Percentiles rank a stretch among this genome's conserved stretches.
phyloP scores from a whole-genome alignment of 2,329 filamentous ascomycete genomes.

The Beauveria sp. region DNA sequence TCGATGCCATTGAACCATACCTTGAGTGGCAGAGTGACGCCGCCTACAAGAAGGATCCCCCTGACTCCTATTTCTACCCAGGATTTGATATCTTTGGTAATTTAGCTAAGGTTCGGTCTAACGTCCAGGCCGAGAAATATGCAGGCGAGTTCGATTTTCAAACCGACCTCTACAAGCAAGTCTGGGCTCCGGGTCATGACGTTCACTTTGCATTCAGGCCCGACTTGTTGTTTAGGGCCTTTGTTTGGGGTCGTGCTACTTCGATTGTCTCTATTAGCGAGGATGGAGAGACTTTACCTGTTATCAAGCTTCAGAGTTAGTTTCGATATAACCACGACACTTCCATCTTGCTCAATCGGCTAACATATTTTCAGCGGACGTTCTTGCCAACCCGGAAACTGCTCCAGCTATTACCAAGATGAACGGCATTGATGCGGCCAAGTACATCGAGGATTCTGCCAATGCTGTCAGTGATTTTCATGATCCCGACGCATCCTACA shows the following conservation, averaged over 20 bases:
- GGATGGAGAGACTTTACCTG: slow-evolving; percentile 13
- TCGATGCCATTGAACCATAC: slow-evolving; percentile 33
- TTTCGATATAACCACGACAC: background rate
- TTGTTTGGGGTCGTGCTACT: slow-evolving; percentile 35
- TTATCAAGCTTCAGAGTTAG: slow-evolving; percentile 18
- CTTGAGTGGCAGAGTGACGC: slow-evolving; percentile 41
- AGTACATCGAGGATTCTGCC: slow-evolving; percentile 17
- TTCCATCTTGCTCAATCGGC: background rate
- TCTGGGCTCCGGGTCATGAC: slow-evolving; percentile 49
- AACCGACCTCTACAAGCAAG: slow-evolving; percentile 42
- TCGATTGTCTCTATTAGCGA: slow-evolving; percentile 38
- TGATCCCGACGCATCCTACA: slow-evolving; percentile 27
- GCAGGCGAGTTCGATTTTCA: slow-evolving; percentile 49
- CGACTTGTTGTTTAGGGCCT: no score
- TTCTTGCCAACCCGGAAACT: slow-evolving; percentile 8
- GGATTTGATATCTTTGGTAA: slow-evolving; percentile 38
- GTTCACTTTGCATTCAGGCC: slow-evolving; percentile 43
- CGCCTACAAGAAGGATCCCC: slow-evolving; percentile 43
- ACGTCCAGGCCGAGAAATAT: slow-evolving; percentile 34
- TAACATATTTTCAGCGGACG: background rate
- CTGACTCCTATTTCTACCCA: slow-evolving; percentile 41
- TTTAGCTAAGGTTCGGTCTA: slow-evolving; percentile 37
- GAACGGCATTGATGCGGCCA: slow-evolving; percentile 19
- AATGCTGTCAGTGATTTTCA: slow-evolving; percentile 17
- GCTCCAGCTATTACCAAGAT: slow-evolving; percentile 20